Conservation (phyloP, 2,329 filamentous ascomycete species). For the Aspergillus melleus region DNA sequence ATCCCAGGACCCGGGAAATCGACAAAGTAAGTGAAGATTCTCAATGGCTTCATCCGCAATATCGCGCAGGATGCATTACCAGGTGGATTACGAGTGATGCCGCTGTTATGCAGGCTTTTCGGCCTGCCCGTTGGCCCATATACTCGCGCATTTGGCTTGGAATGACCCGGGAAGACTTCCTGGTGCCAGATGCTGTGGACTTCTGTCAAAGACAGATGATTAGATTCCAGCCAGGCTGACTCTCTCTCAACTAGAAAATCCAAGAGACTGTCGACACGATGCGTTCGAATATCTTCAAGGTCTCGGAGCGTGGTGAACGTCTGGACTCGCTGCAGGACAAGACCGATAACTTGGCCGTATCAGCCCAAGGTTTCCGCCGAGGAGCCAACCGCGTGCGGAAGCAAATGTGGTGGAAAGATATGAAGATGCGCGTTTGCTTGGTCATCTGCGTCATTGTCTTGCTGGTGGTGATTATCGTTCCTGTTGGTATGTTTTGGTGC, state of each 20-base stretch:
- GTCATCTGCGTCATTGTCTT: slow-evolving; percentile 88
- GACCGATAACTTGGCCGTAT: slow-evolving; percentile 87
- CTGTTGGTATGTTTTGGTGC: slow-evolving; percentile 66
- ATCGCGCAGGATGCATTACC: neutral
- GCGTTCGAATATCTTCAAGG: slow-evolving; percentile 97
- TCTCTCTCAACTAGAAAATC: slow-evolving; percentile 71
- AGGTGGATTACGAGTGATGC: neutral
- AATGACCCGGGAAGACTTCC: neutral
- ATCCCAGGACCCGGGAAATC: slow-evolving; percentile 69
- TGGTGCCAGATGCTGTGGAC: neutral
- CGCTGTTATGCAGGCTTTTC: neutral
- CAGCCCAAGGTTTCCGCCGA: slow-evolving; percentile 91
- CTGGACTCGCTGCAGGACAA: slow-evolving; percentile 89
- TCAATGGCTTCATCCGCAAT: neutral
- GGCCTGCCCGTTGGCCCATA: neutral
- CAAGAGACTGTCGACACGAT: slow-evolving; percentile 93
- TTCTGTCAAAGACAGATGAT: neutral
- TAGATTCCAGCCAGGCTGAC: slow-evolving; percentile 17
- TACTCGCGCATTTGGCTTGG: neutral
- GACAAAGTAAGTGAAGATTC: slow-evolving; percentile 71
- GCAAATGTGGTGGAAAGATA: slow-evolving; percentile 99
- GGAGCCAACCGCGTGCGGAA: slow-evolving; percentile 95
- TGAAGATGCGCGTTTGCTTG: slow-evolving; percentile 99
- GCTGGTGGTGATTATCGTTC: slow-evolving; percentile 90
- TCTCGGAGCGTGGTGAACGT: slow-evolving; percentile 86